These are phyloP conservation scores for Schizosaccharomyces cryophilus DNA, from an alignment of 805 yeast species.

Conservation along the genomic window DNA sequence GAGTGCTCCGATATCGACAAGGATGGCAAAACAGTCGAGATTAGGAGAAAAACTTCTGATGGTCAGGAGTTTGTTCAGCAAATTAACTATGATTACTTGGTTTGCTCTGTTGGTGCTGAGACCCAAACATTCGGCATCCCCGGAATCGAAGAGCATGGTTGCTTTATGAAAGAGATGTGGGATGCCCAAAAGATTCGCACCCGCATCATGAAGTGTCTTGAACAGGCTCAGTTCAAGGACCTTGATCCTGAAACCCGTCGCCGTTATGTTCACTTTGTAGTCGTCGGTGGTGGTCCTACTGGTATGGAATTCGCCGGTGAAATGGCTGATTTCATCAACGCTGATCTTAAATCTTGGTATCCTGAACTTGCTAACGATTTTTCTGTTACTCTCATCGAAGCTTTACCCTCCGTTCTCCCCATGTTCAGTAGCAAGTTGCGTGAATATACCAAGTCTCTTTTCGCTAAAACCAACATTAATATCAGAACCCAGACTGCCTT, in stretches of 20 bases:
- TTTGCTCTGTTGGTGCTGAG: slow-evolving; percentile 43
- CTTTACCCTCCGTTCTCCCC: slow-evolving; percentile 63
- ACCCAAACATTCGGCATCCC: slow-evolving; percentile 48
- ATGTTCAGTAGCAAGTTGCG: slow-evolving; percentile 20
- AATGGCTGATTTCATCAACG: slow-evolving; percentile 77
- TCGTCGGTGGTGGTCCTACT: slow-evolving; percentile 97
- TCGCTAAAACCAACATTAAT: slow-evolving; percentile 42
- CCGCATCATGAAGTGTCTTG: slow-evolving; percentile 30
- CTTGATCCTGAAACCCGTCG: slow-evolving; percentile 56
- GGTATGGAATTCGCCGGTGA: slow-evolving; percentile 97
- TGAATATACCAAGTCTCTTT: slow-evolving; percentile 54
- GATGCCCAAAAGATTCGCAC: slow-evolving; percentile 35
- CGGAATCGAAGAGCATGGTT: slow-evolving; percentile 32
- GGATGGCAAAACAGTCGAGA: slow-evolving; percentile 20
- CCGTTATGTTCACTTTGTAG: slow-evolving; percentile 66
- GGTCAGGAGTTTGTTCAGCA: neutral
- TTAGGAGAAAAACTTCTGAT: slow-evolving; percentile 17
- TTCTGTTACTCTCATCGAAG: slow-evolving; percentile 68
- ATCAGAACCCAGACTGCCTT: slow-evolving; percentile 72
- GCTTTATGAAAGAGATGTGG: slow-evolving; percentile 38
- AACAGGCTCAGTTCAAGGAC: slow-evolving; percentile 24
- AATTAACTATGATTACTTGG: slow-evolving; percentile 44
- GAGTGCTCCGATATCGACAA: slow-evolving; percentile 30
- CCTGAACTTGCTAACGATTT: slow-evolving; percentile 67
- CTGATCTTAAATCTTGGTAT: slow-evolving; percentile 71